These are phyloP conservation scores for Lasiosphaeris hirsuta DNA, from an alignment of 495 filamentous ascomycete species.

Conservation along the genomic window DNA sequence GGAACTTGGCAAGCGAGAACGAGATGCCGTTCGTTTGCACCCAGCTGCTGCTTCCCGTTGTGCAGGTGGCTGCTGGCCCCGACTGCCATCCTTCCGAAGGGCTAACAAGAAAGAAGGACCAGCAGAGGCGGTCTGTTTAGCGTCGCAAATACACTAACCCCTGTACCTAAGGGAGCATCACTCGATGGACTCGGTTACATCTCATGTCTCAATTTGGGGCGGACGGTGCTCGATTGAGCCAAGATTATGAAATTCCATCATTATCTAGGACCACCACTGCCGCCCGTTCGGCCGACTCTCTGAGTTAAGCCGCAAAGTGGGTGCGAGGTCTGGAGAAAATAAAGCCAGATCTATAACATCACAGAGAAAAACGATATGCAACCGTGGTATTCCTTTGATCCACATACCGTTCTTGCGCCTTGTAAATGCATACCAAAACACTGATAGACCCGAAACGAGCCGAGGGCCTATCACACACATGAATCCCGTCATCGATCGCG, in stretches of 20 bases:
- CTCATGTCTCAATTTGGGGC: too few relatives aligned
- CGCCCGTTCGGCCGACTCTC: not conserved
- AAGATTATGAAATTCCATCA: too few relatives aligned
- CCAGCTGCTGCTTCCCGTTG: conserved; percentile 26
- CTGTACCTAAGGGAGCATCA: too few relatives aligned
- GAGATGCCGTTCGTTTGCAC: not conserved
- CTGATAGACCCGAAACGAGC: conserved; percentile 4
- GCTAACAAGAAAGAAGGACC: too few relatives aligned
- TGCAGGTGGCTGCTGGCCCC: conserved; percentile 2
- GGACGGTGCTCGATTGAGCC: too few relatives aligned
- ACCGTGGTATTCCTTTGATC: conserved; percentile 31
- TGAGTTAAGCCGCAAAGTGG: not conserved
- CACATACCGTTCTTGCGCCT: conserved; percentile 28
- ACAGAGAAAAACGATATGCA: conserved; percentile 23
- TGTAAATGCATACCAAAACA: conserved; percentile 28
- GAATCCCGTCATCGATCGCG: not conserved
- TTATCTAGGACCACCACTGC: too few relatives aligned
- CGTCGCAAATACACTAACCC: too few relatives aligned
- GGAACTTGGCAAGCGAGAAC: not conserved
- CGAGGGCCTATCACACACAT: conserved; percentile 4
- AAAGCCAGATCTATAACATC: conserved; percentile 27
- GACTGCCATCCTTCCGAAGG: too few relatives aligned
- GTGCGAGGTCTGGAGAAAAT: not conserved
- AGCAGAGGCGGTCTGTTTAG: too few relatives aligned
- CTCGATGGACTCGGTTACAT: too few relatives aligned